Evolutionary conservation across 805 yeast genomes (phyloP).

Genomic region (Cyberlindnera meyerae): DNA sequence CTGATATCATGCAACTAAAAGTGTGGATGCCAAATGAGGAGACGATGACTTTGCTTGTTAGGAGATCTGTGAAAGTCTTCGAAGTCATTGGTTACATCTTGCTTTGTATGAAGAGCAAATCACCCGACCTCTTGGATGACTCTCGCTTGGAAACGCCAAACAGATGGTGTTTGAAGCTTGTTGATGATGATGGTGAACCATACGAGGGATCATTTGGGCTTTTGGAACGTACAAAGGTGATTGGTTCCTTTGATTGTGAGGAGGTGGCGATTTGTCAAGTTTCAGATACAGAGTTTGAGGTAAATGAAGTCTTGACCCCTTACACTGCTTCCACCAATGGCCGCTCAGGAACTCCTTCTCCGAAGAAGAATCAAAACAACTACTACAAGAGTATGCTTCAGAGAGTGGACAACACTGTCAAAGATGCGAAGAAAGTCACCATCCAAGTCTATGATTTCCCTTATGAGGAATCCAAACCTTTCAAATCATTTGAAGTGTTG

Average conservation of each 20-base stretch:
- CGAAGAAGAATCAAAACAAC: conserved; percentile 25
- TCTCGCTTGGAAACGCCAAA: conserved; percentile 44
- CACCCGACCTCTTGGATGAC: conserved; percentile 7
- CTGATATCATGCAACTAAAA: conserved; percentile 21
- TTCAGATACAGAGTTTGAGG: conserved; percentile 35
- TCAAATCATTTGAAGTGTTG: conserved; percentile 27
- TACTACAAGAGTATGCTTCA: conserved; percentile 36
- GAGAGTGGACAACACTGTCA: conserved; percentile 16
- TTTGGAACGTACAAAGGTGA: conserved; percentile 58
- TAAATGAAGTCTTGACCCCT: conserved; percentile 52
- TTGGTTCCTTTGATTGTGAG: conserved; percentile 71
- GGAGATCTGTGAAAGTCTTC: conserved; percentile 39
- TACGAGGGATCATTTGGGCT: conserved; percentile 90
- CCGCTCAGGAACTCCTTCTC: conserved; percentile 6
- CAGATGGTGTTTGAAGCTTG: conserved; percentile 70
- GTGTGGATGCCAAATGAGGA: conserved; percentile 25
- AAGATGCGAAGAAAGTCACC: conserved; percentile 26
- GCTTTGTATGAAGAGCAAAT: conserved; percentile 15
- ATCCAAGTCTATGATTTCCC: conserved; percentile 33
- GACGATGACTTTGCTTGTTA: conserved; percentile 25
- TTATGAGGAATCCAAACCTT: conserved; percentile 24
- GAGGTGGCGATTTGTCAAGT: conserved; percentile 77
- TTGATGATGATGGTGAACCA: conserved; percentile 91
- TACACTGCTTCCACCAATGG: conserved; percentile 30
- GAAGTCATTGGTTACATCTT: conserved; percentile 53